phyloP scores from a whole-genome alignment of 1,139 yeast genomes.

The Magnusiomyces magnusii region DNA sequence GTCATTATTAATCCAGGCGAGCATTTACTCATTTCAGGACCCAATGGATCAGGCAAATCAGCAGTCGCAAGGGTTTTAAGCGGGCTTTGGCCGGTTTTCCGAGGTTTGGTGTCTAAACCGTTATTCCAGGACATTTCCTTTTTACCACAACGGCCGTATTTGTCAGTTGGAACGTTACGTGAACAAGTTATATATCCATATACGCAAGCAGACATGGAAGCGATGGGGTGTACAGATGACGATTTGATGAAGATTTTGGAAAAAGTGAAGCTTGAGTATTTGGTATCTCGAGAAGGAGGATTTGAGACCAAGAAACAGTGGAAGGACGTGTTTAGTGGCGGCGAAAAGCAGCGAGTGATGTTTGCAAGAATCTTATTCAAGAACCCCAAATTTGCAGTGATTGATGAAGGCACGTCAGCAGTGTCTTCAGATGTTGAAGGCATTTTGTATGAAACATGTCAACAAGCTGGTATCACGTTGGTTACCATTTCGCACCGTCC shows the following conservation, averaged over 20 bases:
- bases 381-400: constrained; percentile 70
- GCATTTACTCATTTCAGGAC: constrained; percentile 72
- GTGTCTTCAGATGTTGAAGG: constrained; percentile 91
- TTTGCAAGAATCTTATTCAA: constrained; percentile 83
- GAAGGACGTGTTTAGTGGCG: constrained; percentile 91
- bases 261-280: constrained; percentile 74
- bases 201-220: constrained; percentile 70
- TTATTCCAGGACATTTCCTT: constrained; percentile 62
- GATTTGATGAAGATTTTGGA: constrained; percentile 60
- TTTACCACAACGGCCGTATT: constrained; percentile 77
- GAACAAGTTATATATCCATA: constrained; percentile 86
- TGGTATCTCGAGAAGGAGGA: constrained; percentile 56
- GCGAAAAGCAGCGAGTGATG: constrained; percentile 87
- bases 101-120: constrained; percentile 78
- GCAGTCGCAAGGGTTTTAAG: constrained; percentile 79
- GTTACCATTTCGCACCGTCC: constrained; percentile 86
- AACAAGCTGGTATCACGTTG: constrained; percentile 61
- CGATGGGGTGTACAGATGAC: constrained; percentile 61
- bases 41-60: constrained; percentile 88
- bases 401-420: constrained; percentile 93
- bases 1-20: constrained; percentile 61
- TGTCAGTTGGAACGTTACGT: constrained; percentile 69
- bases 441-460: constrained; percentile 69
- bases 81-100: constrained; percentile 86
- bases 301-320: constrained; percentile 65